Evolutionary conservation across 805 yeast genomes (phyloP).

Genomic region (Lipomyces spencermartinsiae): DNA sequence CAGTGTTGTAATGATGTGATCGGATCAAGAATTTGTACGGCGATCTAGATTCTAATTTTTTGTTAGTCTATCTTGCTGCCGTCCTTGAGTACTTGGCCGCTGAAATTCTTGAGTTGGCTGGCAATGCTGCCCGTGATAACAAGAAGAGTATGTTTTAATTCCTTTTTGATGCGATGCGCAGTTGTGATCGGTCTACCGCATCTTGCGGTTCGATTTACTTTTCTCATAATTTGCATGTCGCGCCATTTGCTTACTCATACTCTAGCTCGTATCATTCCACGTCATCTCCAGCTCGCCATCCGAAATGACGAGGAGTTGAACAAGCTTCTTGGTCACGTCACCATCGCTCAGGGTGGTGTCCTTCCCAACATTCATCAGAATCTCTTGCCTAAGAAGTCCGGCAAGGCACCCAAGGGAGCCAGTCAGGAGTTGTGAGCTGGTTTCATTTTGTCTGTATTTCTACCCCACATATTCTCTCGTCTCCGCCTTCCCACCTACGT

Average conservation of each 20-base stretch:
- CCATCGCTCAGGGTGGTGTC: slow-evolving; percentile 99
- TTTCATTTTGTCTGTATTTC: not conserved
- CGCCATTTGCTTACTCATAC: not conserved
- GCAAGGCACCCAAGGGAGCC: slow-evolving; percentile 41
- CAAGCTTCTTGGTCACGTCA: slow-evolving; percentile 89
- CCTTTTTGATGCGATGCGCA: not conserved
- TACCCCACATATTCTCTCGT: slow-evolving; percentile 12
- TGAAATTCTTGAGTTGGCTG: slow-evolving; percentile 96
- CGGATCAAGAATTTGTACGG: not conserved
- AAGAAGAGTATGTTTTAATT: slow-evolving; percentile 68
- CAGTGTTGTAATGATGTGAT: not conserved
- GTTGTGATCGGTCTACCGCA: too few relatives aligned
- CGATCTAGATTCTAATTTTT: not conserved
- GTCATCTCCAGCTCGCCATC: slow-evolving; percentile 97
- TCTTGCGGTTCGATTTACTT: not conserved
- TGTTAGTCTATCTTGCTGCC: slow-evolving; percentile 80
- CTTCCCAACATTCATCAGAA: slow-evolving; percentile 95
- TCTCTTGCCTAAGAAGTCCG: slow-evolving; percentile 82
- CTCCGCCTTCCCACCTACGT: slow-evolving; percentile 8
- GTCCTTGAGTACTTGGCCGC: slow-evolving; percentile 96
- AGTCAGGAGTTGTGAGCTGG: slow-evolving; percentile 43
- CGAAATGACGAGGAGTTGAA: slow-evolving; percentile 99
- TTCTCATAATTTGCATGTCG: not conserved
- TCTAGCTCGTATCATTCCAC: slow-evolving; percentile 91
- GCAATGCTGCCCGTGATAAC: slow-evolving; percentile 98